Evolutionary conservation across 805 yeast species (phyloP), one percentile per base, ranked within the genome.

Genomic region (Hemisphaericaspora nanyangensis): DNA sequence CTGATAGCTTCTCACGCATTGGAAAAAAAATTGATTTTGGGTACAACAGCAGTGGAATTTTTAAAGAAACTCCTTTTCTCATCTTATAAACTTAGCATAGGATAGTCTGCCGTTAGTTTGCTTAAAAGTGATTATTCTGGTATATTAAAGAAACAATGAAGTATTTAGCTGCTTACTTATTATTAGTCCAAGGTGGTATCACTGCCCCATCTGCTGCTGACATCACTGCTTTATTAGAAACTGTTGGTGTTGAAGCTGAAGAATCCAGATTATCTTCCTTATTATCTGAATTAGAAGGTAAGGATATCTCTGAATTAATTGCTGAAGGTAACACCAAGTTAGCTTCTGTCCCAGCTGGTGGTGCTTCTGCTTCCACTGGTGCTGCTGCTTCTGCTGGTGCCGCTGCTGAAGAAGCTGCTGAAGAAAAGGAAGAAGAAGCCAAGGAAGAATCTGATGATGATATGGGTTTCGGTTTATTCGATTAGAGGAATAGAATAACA

Each of bases 141-240:
- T 33, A 68, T 52, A 39, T 26, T 38, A 25, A 38, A 22, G 34
- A 39, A 41, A 46, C 37, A 40, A 45, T 89, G 97, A 93, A 89
- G 86, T 91, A 91, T 83, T 85, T 93, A 77, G 99, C 99, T 77
- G 98, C 99, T 74, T 93, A 93, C 81, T 85, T 93, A 75, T 85
- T 91, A 77, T 82, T 93, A 75, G 89, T 84, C 77, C 89, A 93
- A 72, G 96, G 96, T 74, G 99, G 98, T 71, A 82, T 81, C 79
- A 70, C 89, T 68, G 65, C 93, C 62, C 98, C 99, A 75, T 77
- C 95, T 58, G 95, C 95, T 60, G 81, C 85, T 65, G 91, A 88
- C 72, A 79, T 93, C 79, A 76, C 86, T 74, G 62, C 83, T 58
- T 84, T 93, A 63, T 82, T 93, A 68, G 84, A 86, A 68, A 76